Conservation (phyloP, 1,139 yeast genomes). For the Sugiyamaella neomexicana region DNA sequence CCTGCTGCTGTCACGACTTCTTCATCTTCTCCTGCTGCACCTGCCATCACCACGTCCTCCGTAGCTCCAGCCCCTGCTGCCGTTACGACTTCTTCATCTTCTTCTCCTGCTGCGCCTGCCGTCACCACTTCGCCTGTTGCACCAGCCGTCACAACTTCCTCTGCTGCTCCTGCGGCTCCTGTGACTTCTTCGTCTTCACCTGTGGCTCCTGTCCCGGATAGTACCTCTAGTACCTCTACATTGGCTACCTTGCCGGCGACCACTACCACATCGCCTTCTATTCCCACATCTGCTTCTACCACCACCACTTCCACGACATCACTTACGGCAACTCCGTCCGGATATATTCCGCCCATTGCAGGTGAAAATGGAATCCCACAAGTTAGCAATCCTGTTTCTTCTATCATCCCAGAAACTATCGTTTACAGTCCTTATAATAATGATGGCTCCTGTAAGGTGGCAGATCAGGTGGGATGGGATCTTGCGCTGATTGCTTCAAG, state of each 20-base stretch:
- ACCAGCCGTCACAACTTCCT: slow-evolving; percentile 11
- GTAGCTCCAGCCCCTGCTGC: slow-evolving; percentile 10
- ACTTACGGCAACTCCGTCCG: slow-evolving; percentile 13
- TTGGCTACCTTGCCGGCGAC: slow-evolving; percentile 9
- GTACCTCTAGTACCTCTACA: slow-evolving; percentile 12
- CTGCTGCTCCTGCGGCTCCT: slow-evolving; percentile 1
- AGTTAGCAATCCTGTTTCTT: slow-evolving; percentile 17
- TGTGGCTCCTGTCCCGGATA: slow-evolving; percentile 13
- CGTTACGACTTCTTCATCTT: not conserved
- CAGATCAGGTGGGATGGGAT: slow-evolving; percentile 57
- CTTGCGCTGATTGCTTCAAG: slow-evolving; percentile 55
- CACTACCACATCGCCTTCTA: slow-evolving; percentile 12
- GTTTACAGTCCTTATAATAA: slow-evolving; percentile 81
- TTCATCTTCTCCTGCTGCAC: not conserved
- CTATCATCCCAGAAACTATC: slow-evolving; percentile 52
- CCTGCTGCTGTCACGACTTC: slow-evolving; percentile 2
- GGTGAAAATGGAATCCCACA: slow-evolving; percentile 16
- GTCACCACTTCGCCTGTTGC: slow-evolving; percentile 11
- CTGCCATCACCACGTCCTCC: not conserved
- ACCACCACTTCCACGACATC: slow-evolving; percentile 21
- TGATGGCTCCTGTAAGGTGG: slow-evolving; percentile 65
- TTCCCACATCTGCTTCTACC: slow-evolving; percentile 10
- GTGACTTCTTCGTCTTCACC: slow-evolving; percentile 9
- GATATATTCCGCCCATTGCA: slow-evolving; percentile 9
- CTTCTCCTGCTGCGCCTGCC: not conserved